Evolutionary conservation across 352 stramenopile genomes (phyloP).

Genomic region (Phytophthora chlamydospora): DNA sequence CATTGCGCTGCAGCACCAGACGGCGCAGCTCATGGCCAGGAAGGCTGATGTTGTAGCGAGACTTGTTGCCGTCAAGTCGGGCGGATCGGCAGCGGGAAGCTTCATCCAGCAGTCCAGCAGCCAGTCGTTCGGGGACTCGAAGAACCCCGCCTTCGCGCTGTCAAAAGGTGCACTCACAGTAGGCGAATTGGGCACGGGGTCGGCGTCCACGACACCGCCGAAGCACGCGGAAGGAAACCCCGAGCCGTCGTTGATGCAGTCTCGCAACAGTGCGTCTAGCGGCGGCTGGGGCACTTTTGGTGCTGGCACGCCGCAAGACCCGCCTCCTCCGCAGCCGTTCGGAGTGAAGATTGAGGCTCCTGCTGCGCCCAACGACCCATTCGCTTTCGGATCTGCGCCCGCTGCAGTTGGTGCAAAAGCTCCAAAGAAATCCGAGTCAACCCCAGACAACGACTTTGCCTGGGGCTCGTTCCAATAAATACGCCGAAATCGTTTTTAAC

Average conservation of each 20-base stretch:
- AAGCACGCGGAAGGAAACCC: conserved; percentile 16
- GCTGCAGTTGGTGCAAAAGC: conserved; percentile 1
- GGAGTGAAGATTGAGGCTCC: conserved; percentile 7
- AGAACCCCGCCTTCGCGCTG: conserved; percentile 34
- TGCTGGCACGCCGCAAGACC: conserved; percentile 16
- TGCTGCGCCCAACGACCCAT: conserved; percentile 18
- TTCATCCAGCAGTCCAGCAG: conserved; percentile 20
- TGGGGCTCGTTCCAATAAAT: conserved; percentile 38
- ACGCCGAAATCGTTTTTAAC: no score
- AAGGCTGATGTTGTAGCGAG: conserved; percentile 31
- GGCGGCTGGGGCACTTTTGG: conserved; percentile 30
- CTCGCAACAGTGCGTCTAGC: conserved; percentile 24
- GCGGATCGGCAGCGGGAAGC: conserved; percentile 14
- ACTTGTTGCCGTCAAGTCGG: conserved; percentile 27
- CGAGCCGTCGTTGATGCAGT: conserved; percentile 20
- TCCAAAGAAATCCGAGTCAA: conserved; percentile 11
- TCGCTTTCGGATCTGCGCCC: conserved; percentile 19
- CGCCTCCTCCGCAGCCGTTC: conserved; percentile 22
- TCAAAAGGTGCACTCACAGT: conserved; percentile 42
- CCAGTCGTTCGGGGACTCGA: conserved; percentile 16
- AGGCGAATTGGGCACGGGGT: conserved; percentile 29
- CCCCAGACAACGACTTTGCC: conserved; percentile 25
- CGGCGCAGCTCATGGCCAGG: conserved; percentile 39
- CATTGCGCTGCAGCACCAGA: conserved; percentile 48
- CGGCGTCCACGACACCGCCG: conserved; percentile 24